phyloP scores from a whole-genome alignment of 2,329 filamentous ascomycete species.

The Cercospora sp. region DNA sequence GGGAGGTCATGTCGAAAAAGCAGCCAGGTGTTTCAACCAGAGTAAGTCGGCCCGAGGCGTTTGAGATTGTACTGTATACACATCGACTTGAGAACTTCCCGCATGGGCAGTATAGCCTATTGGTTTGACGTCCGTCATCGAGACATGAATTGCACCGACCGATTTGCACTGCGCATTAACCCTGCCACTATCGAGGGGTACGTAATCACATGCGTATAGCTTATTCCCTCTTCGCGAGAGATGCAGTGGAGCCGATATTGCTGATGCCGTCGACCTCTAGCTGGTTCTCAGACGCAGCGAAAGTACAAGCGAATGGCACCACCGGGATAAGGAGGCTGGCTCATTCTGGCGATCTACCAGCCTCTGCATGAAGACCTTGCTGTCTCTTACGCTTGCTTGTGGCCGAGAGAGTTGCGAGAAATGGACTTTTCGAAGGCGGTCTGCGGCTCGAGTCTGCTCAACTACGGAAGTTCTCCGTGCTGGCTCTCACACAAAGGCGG shows the following conservation, averaged over 20 bases:
- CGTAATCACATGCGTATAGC: not conserved
- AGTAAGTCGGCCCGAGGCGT: not conserved
- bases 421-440: not conserved
- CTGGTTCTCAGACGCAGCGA: not conserved
- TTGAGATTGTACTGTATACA: not conserved
- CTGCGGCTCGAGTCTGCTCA: not conserved
- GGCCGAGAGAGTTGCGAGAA: not conserved
- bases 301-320: not conserved
- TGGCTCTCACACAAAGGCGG: not conserved
- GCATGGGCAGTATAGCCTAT: not conserved
- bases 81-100: not conserved
- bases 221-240: not conserved
- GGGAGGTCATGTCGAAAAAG: not conserved
- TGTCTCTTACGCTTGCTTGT: not conserved
- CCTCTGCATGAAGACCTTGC: not conserved
- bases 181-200: not conserved
- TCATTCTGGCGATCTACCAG: not conserved
- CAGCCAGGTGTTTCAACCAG: not conserved
- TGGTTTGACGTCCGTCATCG: not conserved
- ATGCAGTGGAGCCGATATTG: not conserved
- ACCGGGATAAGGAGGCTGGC: not conserved
- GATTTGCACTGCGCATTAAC: not conserved
- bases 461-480: not conserved
- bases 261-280: not conserved
- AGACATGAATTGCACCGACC: not conserved